Evolutionary conservation across 1,284 basidiomycete genomes (phyloP), one percentile per base, ranked within the genome.

Genomic region (Polyporus tsugae): DNA sequence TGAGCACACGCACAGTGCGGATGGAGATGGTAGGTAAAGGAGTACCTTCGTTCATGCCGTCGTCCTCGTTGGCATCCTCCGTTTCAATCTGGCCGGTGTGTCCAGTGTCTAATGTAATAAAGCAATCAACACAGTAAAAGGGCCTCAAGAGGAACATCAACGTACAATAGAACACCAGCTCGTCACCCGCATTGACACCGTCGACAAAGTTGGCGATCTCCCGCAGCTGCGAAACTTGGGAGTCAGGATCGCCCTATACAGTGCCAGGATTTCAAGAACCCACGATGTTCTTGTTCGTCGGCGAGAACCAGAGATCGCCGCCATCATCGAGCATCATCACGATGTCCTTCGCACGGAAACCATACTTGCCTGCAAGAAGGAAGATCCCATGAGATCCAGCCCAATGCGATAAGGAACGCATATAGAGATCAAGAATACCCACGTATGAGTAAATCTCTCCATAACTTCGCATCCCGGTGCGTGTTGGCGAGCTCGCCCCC

Each of bases 11-110:
- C 25, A 33, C 11, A 29, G 6, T 13, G 10, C 7, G 7, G 15
- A 4, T 0, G 22, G 10, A 22, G 39, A 60, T 6, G 15, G 33
- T 7, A 11, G 13, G 13, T 17, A 1, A 41, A 25, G 10, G 38
- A 60, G 25, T 58, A 74, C 73, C 60, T 44, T 75, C 74, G 38
- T 75, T 70, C 9, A 62, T 36, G n/a, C 72, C 74, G 22, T 75
- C 73, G 35, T 71, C 69, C 60, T 75, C 73, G 36, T 42, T 39
- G 4, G 57, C 35, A 58, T 70, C 68, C 4, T 60, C 60, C 7
- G 65, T 61, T 15, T 57, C 67, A 13, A 66, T 44, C 53, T 74
- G 73, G 44, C 62, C 64, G 10, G 69, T 69, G 22, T 75, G 73
- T 4, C 73, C 74, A 0, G 67, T 65, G 25, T 64, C 73, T 72